phyloP scores from a whole-genome alignment of 2,329 filamentous ascomycete genomes.

The Setomelanomma holmii region DNA sequence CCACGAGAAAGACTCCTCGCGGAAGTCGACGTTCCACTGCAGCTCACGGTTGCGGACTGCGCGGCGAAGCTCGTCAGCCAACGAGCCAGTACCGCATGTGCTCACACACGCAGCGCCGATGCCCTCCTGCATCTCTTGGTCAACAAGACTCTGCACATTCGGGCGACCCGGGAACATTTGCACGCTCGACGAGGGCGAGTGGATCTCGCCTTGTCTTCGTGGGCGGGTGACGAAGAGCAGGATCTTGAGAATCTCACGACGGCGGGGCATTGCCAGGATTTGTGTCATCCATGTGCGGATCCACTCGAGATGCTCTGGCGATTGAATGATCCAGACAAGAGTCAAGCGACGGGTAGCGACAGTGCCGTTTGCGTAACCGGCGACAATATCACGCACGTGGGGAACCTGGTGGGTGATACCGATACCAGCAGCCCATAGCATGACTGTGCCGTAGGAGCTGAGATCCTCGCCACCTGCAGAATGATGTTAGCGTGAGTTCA shows the following conservation, averaged over 20 bases:
- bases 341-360: conserved; percentile 82
- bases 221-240: conserved; percentile 91
- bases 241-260: conserved; percentile 83
- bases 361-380: conserved; percentile 68
- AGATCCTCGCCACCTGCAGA: conserved; percentile 74
- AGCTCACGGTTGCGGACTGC: conserved; percentile 71
- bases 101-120: conserved; percentile 88
- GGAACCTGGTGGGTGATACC: conserved; percentile 96
- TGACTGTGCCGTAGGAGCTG: conserved; percentile 88
- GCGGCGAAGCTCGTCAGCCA: conserved; percentile 76
- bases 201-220: conserved; percentile 78
- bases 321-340: conserved; percentile 91
- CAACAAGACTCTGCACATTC: conserved; percentile 78
- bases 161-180: conserved; percentile 93
- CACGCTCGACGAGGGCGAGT: conserved; percentile 77
- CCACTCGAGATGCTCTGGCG: conserved; percentile 90
- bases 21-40: conserved; percentile 74
- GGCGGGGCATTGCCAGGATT: conserved; percentile 80
- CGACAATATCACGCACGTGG: conserved; percentile 74
- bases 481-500: conserved; percentile 35
- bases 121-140: conserved; percentile 81
- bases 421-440: conserved; percentile 90
- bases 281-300: conserved; percentile 89
- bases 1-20: conserved; percentile 79
- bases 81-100: conserved; percentile 75